A percentile compares a stretch with the other conserved stretches of the same genome.
Conservation (phyloP, 768 basidiomycete genomes). For the Hortiboletus flavorubellus region DNA sequence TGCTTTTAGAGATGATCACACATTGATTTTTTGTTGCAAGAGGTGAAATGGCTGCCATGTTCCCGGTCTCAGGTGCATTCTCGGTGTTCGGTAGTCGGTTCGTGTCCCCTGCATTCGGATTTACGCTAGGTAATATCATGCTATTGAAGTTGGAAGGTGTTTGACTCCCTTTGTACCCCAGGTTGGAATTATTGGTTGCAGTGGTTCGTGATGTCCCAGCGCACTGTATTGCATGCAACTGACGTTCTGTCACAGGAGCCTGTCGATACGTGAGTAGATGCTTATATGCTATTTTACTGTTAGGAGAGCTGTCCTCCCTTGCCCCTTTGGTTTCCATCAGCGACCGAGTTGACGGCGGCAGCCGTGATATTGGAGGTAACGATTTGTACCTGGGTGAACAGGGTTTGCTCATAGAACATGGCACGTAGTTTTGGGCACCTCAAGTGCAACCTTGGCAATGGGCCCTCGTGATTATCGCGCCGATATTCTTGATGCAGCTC, state of each 20-base stretch:
- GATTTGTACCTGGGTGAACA: not conserved
- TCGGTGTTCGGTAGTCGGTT: conserved; percentile 56
- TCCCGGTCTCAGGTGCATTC: conserved; percentile 60
- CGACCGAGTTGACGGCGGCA: conserved; percentile 58
- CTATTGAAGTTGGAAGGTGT: not conserved
- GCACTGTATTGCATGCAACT: not conserved
- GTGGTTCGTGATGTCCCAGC: conserved; percentile 27
- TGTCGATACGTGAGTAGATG: conserved; percentile 36
- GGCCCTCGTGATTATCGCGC: conserved; percentile 53
- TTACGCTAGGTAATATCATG: conserved; percentile 44
- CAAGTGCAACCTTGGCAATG: conserved; percentile 50
- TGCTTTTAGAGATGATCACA: not conserved
- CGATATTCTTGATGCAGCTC: conserved; percentile 51
- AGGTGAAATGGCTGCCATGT: conserved; percentile 66
- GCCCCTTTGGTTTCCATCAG: conserved; percentile 25
- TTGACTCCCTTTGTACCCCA: conserved; percentile 7
- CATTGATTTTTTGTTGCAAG: conserved; percentile 24
- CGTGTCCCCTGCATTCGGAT: conserved; percentile 57
- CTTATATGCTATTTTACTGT: not conserved
- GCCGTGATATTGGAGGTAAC: conserved; percentile 47
- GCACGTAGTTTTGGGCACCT: conserved; percentile 42
- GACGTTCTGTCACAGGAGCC: conserved; percentile 27
- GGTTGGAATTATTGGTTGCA: conserved; percentile 62
- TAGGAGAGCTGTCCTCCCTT: conserved; percentile 4
- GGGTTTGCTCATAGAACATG: not conserved